phyloP scores from a whole-genome alignment of 2,329 filamentous ascomycete species.

The Penicillium sp. region DNA sequence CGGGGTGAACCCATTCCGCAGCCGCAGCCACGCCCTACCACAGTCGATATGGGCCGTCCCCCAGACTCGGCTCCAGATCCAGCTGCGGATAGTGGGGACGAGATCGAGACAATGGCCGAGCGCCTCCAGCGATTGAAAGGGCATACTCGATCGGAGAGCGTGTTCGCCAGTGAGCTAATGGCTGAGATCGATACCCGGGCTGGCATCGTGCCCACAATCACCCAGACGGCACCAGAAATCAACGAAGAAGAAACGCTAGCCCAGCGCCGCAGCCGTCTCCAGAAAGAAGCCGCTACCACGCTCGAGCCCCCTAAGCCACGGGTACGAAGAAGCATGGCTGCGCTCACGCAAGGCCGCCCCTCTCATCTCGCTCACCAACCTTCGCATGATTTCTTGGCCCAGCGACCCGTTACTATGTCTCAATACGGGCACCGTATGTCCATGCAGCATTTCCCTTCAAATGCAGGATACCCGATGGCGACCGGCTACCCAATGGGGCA shows the following conservation, averaged over 20 bases:
- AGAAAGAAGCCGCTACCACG: slow-evolving; percentile 38
- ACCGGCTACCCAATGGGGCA: slow-evolving; percentile 20
- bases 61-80: slow-evolving; percentile 22
- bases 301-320: slow-evolving; percentile 26
- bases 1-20: slow-evolving; percentile 57
- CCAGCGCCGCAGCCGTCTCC: slow-evolving; percentile 48
- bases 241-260: slow-evolving; percentile 48
- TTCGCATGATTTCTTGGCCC: slow-evolving; percentile 22
- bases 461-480: slow-evolving; percentile 19
- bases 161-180: slow-evolving; percentile 48
- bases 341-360: slow-evolving; percentile 57
- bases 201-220: slow-evolving; percentile 24
- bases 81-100: slow-evolving; percentile 35
- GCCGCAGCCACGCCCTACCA: slow-evolving; percentile 34
- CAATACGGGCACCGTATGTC: slow-evolving; percentile 32
- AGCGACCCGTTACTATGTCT: slow-evolving; percentile 16
- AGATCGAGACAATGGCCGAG: slow-evolving; percentile 49
- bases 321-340: slow-evolving; percentile 48
- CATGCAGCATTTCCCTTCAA: slow-evolving; percentile 31
- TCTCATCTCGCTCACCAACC: slow-evolving; percentile 32
- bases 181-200: slow-evolving; percentile 40
- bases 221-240: slow-evolving; percentile 19
- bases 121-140: slow-evolving; percentile 44
- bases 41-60: slow-evolving; percentile 34
- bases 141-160: slow-evolving; percentile 35